These are phyloP conservation scores for Deuterostichococcus epilithicus DNA, from an alignment of 139 green algal genomes.

Conservation along the genomic window DNA sequence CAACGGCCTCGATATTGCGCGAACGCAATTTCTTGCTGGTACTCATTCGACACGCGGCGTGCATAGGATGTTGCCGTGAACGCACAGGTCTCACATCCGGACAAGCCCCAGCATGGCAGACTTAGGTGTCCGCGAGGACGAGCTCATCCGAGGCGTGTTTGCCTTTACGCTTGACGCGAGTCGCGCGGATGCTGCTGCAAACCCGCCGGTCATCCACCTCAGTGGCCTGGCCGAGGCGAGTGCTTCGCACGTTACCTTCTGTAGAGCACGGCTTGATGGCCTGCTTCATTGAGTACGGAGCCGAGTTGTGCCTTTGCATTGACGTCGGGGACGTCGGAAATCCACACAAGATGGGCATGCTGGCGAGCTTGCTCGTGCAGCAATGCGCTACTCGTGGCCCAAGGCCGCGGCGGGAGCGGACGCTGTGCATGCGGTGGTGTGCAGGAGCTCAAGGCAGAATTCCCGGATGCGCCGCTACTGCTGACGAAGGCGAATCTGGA, in stretches of 20 bases:
- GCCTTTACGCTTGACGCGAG: constrained; percentile 33
- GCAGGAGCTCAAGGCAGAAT: constrained; percentile 41
- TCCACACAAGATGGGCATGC: not conserved
- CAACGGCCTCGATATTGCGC: no score
- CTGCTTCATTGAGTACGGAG: not conserved
- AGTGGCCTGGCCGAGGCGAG: constrained; percentile 36
- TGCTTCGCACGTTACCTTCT: not conserved
- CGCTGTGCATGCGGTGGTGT: not conserved
- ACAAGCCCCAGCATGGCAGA: no score
- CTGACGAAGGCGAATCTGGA: constrained; percentile 57
- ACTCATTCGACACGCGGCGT: no score
- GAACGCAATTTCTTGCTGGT: no score
- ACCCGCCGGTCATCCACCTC: constrained; percentile 43
- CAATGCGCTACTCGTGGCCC: not conserved
- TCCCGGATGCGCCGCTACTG: constrained; percentile 7
- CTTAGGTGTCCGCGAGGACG: no score
- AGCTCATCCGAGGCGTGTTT: constrained; percentile 36
- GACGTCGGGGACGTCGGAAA: not conserved
- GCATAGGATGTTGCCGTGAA: not conserved
- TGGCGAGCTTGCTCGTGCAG: not conserved
- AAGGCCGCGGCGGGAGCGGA: not conserved
- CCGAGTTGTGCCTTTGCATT: not conserved
- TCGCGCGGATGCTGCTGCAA: not conserved
- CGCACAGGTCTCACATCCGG: no score
- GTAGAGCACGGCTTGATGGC: not conserved